Evolutionary conservation across 1,284 basidiomycete genomes (phyloP).

Genomic region (Psilocybe mexicana): DNA sequence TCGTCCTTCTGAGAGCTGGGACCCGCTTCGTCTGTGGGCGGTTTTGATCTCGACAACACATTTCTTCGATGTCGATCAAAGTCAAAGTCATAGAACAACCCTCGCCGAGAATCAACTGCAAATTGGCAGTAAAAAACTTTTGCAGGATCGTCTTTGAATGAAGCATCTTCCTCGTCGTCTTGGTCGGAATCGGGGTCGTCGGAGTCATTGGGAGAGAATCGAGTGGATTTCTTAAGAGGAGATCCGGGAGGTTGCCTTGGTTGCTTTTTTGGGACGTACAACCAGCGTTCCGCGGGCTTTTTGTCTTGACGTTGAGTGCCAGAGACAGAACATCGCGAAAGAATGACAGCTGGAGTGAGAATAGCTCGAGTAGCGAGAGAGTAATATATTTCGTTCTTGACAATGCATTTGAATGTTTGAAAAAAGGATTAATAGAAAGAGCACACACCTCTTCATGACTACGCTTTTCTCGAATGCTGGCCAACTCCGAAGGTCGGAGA

Average conservation of each 20-base stretch:
- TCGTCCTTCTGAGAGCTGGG: slow-evolving; percentile 13
- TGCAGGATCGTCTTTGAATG: slow-evolving; percentile 17
- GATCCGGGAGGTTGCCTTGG: slow-evolving; percentile 14
- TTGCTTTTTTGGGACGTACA: slow-evolving; percentile 7
- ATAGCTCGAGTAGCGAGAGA: slow-evolving; percentile 49
- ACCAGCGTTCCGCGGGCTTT: slow-evolving; percentile 21
- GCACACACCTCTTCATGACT: slow-evolving; percentile 53
- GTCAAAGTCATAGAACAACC: slow-evolving; percentile 60
- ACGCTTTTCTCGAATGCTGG: slow-evolving; percentile 54
- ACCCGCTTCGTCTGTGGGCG: slow-evolving; percentile 9
- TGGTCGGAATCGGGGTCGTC: slow-evolving; percentile 20
- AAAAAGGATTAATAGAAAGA: not conserved
- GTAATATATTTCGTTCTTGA: slow-evolving; percentile 72
- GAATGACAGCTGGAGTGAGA: slow-evolving; percentile 50
- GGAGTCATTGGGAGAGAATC: slow-evolving; percentile 10
- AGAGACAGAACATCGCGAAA: slow-evolving; percentile 52
- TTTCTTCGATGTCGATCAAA: slow-evolving; percentile 52
- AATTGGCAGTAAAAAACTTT: slow-evolving; percentile 54
- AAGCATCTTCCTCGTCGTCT: slow-evolving; percentile 14
- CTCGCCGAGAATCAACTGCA: slow-evolving; percentile 58
- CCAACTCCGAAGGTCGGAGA: slow-evolving; percentile 59
- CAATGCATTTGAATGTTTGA: not conserved
- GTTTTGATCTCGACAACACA: slow-evolving; percentile 32
- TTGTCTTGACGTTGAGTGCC: slow-evolving; percentile 18
- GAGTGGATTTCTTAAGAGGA: slow-evolving; percentile 21